These are phyloP conservation scores for Medicago lupulina DNA, from an alignment of 306 rosid genomes.

Conservation along the genomic window DNA sequence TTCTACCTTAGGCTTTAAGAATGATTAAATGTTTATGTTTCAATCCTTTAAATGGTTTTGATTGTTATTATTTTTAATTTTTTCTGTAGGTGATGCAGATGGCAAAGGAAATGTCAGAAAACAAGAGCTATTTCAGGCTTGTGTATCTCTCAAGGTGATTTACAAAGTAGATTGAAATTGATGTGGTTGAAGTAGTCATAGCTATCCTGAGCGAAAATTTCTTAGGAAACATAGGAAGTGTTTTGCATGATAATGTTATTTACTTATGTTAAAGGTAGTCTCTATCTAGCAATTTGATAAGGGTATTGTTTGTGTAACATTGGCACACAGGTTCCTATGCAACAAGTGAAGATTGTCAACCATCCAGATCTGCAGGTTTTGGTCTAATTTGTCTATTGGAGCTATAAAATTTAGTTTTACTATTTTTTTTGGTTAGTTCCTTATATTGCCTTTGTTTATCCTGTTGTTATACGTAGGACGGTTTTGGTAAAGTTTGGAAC, in stretches of 20 bases:
- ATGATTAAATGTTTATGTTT: constrained; percentile 31
- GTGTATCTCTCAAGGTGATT: constrained; percentile 80
- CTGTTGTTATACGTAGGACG: constrained; percentile 66
- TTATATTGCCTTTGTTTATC: constrained; percentile 38
- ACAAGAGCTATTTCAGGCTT: constrained; percentile 80
- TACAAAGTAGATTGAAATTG: constrained; percentile 26
- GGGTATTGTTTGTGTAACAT: constrained; percentile 39
- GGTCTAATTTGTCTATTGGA: constrained; percentile 47
- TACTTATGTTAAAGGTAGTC: constrained; percentile 13
- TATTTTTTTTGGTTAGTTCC: constrained; percentile 23
- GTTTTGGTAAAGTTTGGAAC: constrained; percentile 83
- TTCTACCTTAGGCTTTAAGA: constrained; percentile 24
- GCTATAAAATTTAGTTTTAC: constrained; percentile 14
- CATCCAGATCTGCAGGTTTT: constrained; percentile 89
- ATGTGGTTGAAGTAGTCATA: constrained; percentile 19
- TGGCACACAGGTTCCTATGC: constrained; percentile 64
- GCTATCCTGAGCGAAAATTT: constrained; percentile 21
- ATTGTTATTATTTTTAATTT: constrained; percentile 13
- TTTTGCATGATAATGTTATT: constrained; percentile 19
- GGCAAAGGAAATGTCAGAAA: constrained; percentile 75
- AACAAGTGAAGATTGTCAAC: constrained; percentile 72
- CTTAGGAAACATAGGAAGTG: constrained; percentile 24
- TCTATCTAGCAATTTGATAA: constrained; percentile 14
- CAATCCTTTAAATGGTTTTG: background rate
- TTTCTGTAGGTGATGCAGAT: constrained; percentile 76